Base-by-base conservation (phyloP, 2,329 filamentous ascomycete species). In the Fusarium sp. region DNA sequence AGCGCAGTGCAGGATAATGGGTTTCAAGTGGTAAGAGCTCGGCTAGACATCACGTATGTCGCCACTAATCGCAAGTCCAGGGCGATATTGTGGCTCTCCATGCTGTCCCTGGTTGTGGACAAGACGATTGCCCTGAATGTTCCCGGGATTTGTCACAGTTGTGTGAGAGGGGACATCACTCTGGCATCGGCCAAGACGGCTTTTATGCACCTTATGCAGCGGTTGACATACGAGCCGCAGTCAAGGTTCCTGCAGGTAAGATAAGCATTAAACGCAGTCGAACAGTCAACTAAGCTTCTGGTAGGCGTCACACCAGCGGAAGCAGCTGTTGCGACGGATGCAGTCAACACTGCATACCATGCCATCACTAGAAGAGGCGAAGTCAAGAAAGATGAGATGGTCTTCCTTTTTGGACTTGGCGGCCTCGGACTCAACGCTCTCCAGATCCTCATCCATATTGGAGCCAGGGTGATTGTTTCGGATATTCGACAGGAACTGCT, bases 161-260 rank as follows among this genome's bases (percentile, higher is more conserved):
- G 0, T 81, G 79, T 48, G 74, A 79, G 46, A 51, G 44, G 30
- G 74, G 79, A 0, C 77, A 78, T 44, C 80, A 82, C 60, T 81
- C 81, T 2, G 81, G 81, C 0, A 81, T 83, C 20, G 81, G 81
- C 0, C 79, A 81, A 48, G 78, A 83, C 30, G 81, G 81, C 0
- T 81, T 80, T 37, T 81, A 79, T 44, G 79, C 81, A 2, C 78
- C 80, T 1, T 83, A 78, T 39, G 77, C 79, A 0, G 73, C 71
- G 0, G 68, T 78, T 0, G 72, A 78, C 35, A 63, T 70, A 9
- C 15, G 60, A n/a, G 63, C 54, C 6, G 56, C 51, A 2, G 67
- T 71, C 2, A 67, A 59, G 4, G 69, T 71, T 6, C 69, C 69
- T 0, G n/a, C 51, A 6, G 58, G 65, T 59, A 35, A 17, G 30